phyloP scores from a whole-genome alignment of 2,329 filamentous ascomycete genomes.

The Immersiporthe knoxdaviesiana region DNA sequence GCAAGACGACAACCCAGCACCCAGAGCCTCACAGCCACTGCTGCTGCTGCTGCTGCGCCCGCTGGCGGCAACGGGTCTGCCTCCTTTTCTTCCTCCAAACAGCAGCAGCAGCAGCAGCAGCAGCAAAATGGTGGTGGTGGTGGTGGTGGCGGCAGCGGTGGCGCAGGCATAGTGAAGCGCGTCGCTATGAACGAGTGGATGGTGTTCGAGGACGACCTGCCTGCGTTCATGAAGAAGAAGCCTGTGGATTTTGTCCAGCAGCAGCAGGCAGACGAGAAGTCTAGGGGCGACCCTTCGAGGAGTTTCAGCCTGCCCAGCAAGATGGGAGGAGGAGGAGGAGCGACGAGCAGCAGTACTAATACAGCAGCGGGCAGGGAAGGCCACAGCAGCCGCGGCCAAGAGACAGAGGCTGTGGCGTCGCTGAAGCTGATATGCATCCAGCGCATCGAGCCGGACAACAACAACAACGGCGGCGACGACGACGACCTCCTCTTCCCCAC shows the following conservation, averaged over 20 bases:
- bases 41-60: background rate
- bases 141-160: background rate
- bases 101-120: background rate
- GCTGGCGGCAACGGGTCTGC: background rate
- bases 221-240: slow-evolving; percentile 28
- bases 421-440: slow-evolving; percentile 30
- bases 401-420: slow-evolving; percentile 26
- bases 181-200: slow-evolving; percentile 29
- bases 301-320: slow-evolving; percentile 22
- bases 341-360: slow-evolving; percentile 3
- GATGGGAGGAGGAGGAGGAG: background rate
- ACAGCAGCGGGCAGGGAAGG: background rate
- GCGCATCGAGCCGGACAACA: background rate
- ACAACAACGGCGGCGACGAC: background rate
- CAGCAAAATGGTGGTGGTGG: background rate
- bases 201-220: slow-evolving; percentile 29
- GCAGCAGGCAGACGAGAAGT: slow-evolving; percentile 6
- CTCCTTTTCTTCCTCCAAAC: background rate
- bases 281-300: slow-evolving; percentile 17
- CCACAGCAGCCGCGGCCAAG: background rate
- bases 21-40: background rate
- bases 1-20: slow-evolving; percentile 19
- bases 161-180: background rate
- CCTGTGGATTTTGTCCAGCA: slow-evolving; percentile 18
- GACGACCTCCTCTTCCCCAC: background rate